Evolutionary conservation across 1,284 basidiomycete species (phyloP), one percentile per base, ranked within the genome.

Genomic region (Veloboletus limbatus): DNA sequence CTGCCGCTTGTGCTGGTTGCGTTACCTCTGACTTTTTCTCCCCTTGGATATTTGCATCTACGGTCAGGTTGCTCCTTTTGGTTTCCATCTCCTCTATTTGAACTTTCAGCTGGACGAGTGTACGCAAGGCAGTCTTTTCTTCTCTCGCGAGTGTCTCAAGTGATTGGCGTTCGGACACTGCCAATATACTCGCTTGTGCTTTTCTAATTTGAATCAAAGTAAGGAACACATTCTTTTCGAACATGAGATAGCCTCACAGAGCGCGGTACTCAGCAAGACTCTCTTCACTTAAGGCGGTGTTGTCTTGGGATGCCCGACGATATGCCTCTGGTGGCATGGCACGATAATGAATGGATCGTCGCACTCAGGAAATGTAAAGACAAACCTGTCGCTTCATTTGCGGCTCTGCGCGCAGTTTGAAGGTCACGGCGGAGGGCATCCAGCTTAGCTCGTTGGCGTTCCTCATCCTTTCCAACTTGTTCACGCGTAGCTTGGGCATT

Each of bases 211-310:
- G 17, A 37, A 17, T 22, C n/a, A 39, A 33, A 7, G 22, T 62
- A 24, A 60, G 42, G 21, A 33, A 31, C 2, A 14, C 6, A 11
- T 11, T 40, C 30, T n/a, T 16, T 30, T 42, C 43, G 38, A 8
- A 38, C 10, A 47, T 14, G 16, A 20, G 25, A 30, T n/a, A 32
- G 10, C 63, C 86, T 57, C 52, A 93, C 88, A 97, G 71, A 60
- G 78, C 71, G 30, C 88, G 86, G 67, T 99, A 99, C 60, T 97
- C 88, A 38, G 87, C 84, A 9, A 98, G 71, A 57, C 87, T 91
- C 45, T 88, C 86, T 59, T 91, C 85, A 48, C 81, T 89, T 4
- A 99, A 72, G 0, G 87, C 84, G 34, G 91, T 71, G 37, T 91
- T 93, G 37, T 82, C 72, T 54, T 85, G 79, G 13, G 88, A 85